phyloP scores from a whole-genome alignment of 139 green algal species.

The Chara braunii region DNA sequence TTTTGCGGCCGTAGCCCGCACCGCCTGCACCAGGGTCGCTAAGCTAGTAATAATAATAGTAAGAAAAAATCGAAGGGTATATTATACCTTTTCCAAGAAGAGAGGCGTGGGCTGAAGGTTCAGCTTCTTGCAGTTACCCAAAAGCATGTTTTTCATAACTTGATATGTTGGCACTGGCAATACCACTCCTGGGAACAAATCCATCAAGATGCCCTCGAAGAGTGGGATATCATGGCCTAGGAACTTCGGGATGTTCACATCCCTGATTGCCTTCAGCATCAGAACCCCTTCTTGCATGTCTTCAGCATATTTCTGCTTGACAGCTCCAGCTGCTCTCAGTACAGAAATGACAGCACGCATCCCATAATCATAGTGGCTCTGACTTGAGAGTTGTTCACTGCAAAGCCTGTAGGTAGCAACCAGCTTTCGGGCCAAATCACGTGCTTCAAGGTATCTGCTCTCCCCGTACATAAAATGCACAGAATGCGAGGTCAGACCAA shows the following conservation, averaged over 20 bases:
- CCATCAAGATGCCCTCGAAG: constrained; percentile 65
- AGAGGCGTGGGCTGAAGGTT: constrained; percentile 55
- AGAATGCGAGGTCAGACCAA: too few relatives aligned
- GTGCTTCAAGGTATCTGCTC: too few relatives aligned
- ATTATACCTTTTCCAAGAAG: constrained; percentile 74
- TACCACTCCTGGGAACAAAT: constrained; percentile 48
- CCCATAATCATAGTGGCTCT: constrained; percentile 77
- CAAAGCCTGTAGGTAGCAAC: constrained; percentile 75
- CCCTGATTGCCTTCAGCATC: constrained; percentile 40
- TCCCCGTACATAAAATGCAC: too few relatives aligned
- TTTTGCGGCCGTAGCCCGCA: too few relatives aligned
- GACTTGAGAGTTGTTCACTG: constrained; percentile 69
- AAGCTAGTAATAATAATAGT: too few relatives aligned
- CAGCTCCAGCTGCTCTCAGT: constrained; percentile 56
- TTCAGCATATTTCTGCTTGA: constrained; percentile 60
- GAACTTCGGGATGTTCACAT: constrained; percentile 80
- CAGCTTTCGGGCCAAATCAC: constrained; percentile 67
- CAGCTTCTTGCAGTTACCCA: constrained; percentile 35
- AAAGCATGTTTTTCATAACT: constrained; percentile 38
- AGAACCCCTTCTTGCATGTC: constrained; percentile 23
- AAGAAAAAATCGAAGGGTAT: too few relatives aligned
- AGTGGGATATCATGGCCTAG: constrained; percentile 68
- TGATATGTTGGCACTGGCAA: constrained; percentile 57
- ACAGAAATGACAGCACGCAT: constrained; percentile 74
- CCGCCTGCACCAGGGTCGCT: too few relatives aligned